These are phyloP conservation scores for Carex cristatella DNA, from an alignment of 176 grass and related monocot species.

Conservation along the genomic window DNA sequence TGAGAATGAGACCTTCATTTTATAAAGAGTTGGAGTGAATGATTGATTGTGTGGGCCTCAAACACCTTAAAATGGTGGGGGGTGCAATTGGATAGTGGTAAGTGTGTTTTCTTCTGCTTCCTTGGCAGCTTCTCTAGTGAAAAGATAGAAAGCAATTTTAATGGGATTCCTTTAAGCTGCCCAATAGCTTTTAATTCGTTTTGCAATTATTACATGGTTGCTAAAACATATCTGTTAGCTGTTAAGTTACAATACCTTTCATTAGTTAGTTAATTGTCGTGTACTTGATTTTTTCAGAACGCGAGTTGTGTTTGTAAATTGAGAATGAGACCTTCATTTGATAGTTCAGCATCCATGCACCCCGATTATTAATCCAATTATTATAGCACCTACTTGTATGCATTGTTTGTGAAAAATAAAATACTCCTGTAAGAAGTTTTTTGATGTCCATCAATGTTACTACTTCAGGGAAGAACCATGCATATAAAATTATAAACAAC, in stretches of 20 bases:
- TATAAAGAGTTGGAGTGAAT: constrained; percentile 6
- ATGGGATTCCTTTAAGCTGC: not conserved
- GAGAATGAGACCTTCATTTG: no score
- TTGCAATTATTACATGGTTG: not conserved
- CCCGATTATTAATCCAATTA: not conserved
- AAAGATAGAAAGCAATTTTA: constrained; percentile 10
- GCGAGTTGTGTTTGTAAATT: no score
- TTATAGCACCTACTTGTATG: not conserved
- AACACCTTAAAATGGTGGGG: not conserved
- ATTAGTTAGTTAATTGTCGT: not conserved
- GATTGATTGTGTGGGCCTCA: constrained; percentile 4
- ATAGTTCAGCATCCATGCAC: not conserved
- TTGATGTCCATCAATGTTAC: not conserved
- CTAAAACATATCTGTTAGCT: not conserved
- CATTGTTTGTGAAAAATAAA: not conserved
- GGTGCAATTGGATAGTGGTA: not conserved
- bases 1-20: not conserved
- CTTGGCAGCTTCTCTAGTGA: constrained; percentile 9
- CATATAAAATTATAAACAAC: not conserved
- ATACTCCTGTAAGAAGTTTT: not conserved
- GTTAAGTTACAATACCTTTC: not conserved
- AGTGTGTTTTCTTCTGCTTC: not conserved
- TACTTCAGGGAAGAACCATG: not conserved
- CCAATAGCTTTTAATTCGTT: not conserved
- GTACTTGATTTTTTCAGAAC: not conserved